These are phyloP conservation scores for Globisporangium polare DNA, from an alignment of 352 stramenopile genomes.

Conservation along the genomic window DNA sequence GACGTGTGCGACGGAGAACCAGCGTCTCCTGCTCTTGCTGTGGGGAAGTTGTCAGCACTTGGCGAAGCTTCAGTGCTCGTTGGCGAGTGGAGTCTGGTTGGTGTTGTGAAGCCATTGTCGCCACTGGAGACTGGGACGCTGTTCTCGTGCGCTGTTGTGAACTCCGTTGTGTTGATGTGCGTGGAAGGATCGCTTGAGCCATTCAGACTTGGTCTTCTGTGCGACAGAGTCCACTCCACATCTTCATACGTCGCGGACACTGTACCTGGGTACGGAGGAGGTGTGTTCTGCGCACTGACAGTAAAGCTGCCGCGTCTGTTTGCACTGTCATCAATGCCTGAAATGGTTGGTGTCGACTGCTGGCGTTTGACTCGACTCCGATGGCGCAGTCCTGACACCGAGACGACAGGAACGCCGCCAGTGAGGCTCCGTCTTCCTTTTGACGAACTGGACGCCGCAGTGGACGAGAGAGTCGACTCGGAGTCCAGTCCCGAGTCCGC, in stretches of 20 bases:
- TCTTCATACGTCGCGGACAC: conserved; percentile 13
- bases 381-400: conserved; percentile 9
- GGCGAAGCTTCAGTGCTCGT: neutral
- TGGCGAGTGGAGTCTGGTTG: neutral
- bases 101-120: neutral
- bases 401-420: conserved; percentile 9
- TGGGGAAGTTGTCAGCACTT: conserved; percentile 4
- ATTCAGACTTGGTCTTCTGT: conserved; percentile 7
- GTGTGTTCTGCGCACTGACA: neutral
- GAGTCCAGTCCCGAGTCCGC: conserved; percentile 6
- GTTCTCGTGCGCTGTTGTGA: conserved; percentile 2
- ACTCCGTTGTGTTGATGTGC: neutral
- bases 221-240: conserved; percentile 4
- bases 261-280: neutral
- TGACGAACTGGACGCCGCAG: neutral
- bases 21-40: neutral
- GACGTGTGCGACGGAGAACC: neutral
- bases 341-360: conserved; percentile 20
- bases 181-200: conserved; percentile 1
- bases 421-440: conserved; percentile 9
- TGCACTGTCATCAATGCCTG: conserved; percentile 7
- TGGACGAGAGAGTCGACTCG: conserved; percentile 7
- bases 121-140: neutral
- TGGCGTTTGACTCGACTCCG: conserved; percentile 25
- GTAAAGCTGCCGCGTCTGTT: conserved; percentile 23